Percentiles rank a stretch among this genome's conserved stretches.
phyloP scores from a whole-genome alignment of 352 stramenopile genomes.

The Phytophthora fragariae region DNA sequence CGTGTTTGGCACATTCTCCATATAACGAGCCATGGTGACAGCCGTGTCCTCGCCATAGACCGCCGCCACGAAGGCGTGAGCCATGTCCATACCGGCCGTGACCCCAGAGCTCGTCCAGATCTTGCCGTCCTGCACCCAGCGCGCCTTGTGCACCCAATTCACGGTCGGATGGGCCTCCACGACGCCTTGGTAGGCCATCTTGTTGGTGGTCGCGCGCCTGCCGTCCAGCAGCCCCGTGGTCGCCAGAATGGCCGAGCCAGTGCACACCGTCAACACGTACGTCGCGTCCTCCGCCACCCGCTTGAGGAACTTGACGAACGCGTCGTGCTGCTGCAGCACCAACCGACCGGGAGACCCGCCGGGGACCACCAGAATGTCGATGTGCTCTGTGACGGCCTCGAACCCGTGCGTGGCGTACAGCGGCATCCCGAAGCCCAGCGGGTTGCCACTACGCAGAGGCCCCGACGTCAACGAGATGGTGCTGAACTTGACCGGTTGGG shows the following conservation, averaged over 20 bases:
- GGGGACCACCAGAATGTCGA: conserved; percentile 59
- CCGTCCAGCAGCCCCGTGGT: conserved; percentile 53
- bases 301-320: conserved; percentile 53
- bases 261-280: conserved; percentile 66
- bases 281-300: conserved; percentile 34
- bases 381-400: conserved; percentile 30
- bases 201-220: conserved; percentile 71
- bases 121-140: conserved; percentile 66
- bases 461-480: conserved; percentile 55
- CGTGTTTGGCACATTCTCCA: conserved; percentile 54
- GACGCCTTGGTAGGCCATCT: conserved; percentile 54
- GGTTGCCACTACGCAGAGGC: conserved; percentile 42
- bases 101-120: conserved; percentile 71
- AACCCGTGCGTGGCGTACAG: conserved; percentile 48
- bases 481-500: conserved; percentile 54
- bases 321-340: conserved; percentile 44
- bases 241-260: conserved; percentile 54
- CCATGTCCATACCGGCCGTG: conserved; percentile 73
- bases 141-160: conserved; percentile 61
- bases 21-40: conserved; percentile 39
- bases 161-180: conserved; percentile 41
- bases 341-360: conserved; percentile 40
- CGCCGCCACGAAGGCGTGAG: conserved; percentile 48
- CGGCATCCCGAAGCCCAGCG: conserved; percentile 43
- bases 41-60: conserved; percentile 40